These are phyloP conservation scores for Galeopsis tetrahit DNA, from an alignment of 257 asterid species.

Conservation along the genomic window DNA sequence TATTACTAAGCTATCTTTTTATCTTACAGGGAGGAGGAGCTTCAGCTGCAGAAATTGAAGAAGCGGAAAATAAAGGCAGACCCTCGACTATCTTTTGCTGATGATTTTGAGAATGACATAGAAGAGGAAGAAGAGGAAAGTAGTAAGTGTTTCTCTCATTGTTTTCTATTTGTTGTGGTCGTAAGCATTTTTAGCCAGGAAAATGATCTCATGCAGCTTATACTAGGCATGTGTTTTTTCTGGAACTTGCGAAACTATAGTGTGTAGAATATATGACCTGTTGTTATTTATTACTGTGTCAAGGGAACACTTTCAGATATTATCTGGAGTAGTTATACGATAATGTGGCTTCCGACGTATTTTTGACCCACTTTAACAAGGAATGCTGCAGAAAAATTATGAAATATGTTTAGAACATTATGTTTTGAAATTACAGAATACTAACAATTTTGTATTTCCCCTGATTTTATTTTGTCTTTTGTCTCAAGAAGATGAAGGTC, in stretches of 20 bases:
- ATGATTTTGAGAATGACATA: slow-evolving; percentile 72
- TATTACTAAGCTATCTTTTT: slow-evolving; percentile 3
- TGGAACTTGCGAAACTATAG: not conserved
- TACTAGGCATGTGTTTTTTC: not conserved
- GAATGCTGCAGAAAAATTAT: slow-evolving; percentile 10
- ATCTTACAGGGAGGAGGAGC: slow-evolving; percentile 84
- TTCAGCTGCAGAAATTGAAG: slow-evolving; percentile 87
- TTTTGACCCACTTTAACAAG: not conserved
- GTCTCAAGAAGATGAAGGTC: slow-evolving; percentile 53
- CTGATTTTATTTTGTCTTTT: slow-evolving; percentile 31
- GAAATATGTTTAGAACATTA: not conserved
- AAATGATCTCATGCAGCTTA: not conserved
- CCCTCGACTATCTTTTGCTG: slow-evolving; percentile 88
- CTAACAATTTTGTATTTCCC: not conserved
- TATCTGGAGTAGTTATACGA: not conserved
- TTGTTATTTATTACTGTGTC: slow-evolving; percentile 4
- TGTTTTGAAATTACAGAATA: slow-evolving; percentile 6
- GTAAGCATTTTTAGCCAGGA: not conserved
- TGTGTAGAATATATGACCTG: not conserved
- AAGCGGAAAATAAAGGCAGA: slow-evolving; percentile 90
- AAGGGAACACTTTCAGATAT: not conserved
- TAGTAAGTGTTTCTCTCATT: slow-evolving; percentile 45
- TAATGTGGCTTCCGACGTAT: not conserved
- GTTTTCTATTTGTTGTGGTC: slow-evolving; percentile 21
- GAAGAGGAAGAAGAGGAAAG: slow-evolving; percentile 78